These are phyloP conservation scores for Ganoderma sp. DNA, from an alignment of 1,284 basidiomycete genomes.

Conservation along the genomic window DNA sequence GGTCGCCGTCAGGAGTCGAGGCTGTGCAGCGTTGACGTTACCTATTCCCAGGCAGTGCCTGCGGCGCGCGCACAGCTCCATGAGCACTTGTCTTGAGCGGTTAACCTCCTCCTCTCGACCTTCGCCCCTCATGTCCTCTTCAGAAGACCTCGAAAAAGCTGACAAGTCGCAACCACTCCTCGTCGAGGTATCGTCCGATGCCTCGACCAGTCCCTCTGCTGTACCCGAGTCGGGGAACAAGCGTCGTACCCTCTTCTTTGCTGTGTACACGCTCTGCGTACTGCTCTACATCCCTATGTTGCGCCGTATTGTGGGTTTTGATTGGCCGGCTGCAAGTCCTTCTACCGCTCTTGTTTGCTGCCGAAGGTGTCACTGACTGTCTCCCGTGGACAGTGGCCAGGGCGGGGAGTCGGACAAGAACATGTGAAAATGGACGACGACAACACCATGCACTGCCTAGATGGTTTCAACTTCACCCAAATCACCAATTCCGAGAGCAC, in stretches of 20 bases:
- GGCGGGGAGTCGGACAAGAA: background rate
- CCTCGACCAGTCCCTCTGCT: background rate
- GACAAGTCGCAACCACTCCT: background rate
- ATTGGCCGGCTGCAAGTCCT: background rate
- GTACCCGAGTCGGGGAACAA: constrained; percentile 19
- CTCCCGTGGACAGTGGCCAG: background rate
- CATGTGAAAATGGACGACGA: background rate
- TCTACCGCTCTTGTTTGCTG: background rate
- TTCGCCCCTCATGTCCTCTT: background rate
- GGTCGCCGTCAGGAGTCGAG: background rate
- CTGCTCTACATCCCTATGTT: constrained; percentile 10
- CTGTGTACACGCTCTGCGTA: constrained; percentile 20
- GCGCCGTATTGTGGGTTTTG: background rate
- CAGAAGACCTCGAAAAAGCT: background rate
- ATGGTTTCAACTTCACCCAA: constrained; percentile 5
- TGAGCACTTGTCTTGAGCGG: background rate
- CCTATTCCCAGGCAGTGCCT: background rate
- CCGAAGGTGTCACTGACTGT: background rate
- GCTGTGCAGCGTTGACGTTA: background rate
- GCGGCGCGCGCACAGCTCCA: background rate
- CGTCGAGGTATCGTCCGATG: background rate
- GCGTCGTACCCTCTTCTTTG: constrained; percentile 26
- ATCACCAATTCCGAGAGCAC: no score
- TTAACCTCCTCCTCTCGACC: background rate
- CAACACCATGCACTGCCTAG: background rate